Conservation (phyloP, 768 basidiomycete species). For the Rhizopogon roseolus region DNA sequence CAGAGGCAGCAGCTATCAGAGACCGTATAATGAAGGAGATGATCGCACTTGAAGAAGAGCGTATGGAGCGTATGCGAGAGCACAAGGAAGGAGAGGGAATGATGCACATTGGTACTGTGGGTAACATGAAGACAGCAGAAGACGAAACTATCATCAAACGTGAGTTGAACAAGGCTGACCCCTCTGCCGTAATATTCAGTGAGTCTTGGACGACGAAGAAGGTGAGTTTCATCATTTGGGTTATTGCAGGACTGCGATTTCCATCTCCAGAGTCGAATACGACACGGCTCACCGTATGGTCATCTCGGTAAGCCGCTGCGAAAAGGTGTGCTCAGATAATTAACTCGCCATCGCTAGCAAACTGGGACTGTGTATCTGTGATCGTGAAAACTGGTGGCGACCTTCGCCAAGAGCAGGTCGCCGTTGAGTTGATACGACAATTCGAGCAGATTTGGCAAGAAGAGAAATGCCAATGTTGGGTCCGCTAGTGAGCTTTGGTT, state of each 20-base stretch:
- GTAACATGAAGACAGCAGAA: conserved; percentile 65
- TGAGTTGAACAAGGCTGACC: conserved; percentile 92
- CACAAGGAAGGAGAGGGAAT: conserved; percentile 63
- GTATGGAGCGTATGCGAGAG: conserved; percentile 89
- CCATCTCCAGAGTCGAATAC: conserved; percentile 69
- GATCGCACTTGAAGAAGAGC: conserved; percentile 92
- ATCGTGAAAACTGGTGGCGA: conserved; percentile 99
- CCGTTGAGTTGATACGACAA: conserved; percentile 90
- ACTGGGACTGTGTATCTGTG: conserved; percentile 90
- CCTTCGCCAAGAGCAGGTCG: conserved; percentile 94
- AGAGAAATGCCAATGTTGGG: conserved; percentile 90
- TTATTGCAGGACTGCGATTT: conserved; percentile 3
- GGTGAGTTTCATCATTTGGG: conserved; percentile 33
- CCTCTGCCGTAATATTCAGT: conserved; percentile 91
- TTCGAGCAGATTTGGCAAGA: conserved; percentile 95
- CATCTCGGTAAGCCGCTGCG: conserved; percentile 62
- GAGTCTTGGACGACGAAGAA: conserved; percentile 96
- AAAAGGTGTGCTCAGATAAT: neutral
- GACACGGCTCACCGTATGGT: conserved; percentile 91
- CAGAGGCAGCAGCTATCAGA: conserved; percentile 86
- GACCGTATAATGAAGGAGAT: conserved; percentile 99
- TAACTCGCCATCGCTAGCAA: conserved; percentile 35
- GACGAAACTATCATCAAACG: conserved; percentile 92
- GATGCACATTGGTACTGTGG: conserved; percentile 49
- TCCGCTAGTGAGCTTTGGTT: conserved; percentile 64